Evolutionary conservation across 2,329 filamentous ascomycete genomes (phyloP), one percentile per base, ranked within the genome.

Genomic region (Ascosphaera apis): DNA sequence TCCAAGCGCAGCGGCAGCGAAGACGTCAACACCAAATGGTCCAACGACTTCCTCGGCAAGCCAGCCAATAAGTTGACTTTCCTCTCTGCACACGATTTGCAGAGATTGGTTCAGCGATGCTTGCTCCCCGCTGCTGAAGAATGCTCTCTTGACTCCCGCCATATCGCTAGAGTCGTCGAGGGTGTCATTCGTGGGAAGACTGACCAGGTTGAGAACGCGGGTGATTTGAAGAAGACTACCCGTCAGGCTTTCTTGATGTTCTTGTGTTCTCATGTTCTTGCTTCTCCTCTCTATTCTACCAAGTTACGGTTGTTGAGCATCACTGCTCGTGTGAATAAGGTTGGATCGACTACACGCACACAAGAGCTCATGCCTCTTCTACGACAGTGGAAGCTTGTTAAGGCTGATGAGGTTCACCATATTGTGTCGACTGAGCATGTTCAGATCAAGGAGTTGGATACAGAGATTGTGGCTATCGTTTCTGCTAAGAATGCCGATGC

Each of bases 51-150:
- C 11, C 54, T 92, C 1, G 91, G 57, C 4, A 57, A 63, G 25
- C 51, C 57, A 11, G 61, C 57, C 2, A 55, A 57, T 13, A 47
- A 51, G 15, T 42, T 76, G 12, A 58, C 66, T 33, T 69, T 67
- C 61, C 60, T 91, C 37, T 54, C 66, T 3, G 48, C 58, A 1
- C 65, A 72, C 16, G 65, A 75, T 37, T 58, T 60, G 2, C 58
- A 65, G 31, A 72, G 69, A 39, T 54, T 91, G 15, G 48, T 88
- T 1, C 64, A 69, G 15, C 62, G 69, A 15, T 63, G 77, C 27
- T 55, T 93, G n/a, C 53, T 81, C 15, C 80, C 80, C 0, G 69
- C 67, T 2, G 57, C 92, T 7, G 84, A 93, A 53, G 88, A 93
- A 53, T 91, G 76, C 47, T 65, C 86, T 3, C 68, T 93, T 44